Conservation (phyloP, 441 rosid species). For the Pelargonium myrrhifolium region DNA sequence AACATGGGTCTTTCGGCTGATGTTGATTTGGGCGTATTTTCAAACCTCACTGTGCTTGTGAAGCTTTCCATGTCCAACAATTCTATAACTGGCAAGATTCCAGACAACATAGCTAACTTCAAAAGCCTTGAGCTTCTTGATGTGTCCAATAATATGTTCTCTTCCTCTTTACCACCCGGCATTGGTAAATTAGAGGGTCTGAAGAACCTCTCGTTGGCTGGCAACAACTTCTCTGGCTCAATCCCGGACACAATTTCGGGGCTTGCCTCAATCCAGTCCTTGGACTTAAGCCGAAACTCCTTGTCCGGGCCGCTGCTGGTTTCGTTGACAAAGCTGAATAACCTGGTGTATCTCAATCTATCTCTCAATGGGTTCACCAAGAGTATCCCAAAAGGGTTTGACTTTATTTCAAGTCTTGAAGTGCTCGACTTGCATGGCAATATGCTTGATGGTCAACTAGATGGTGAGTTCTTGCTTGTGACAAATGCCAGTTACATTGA, state of each 20-base stretch:
- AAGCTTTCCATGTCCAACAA: slow-evolving; percentile 86
- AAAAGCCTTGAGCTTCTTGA: slow-evolving; percentile 70
- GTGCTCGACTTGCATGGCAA: slow-evolving; percentile 82
- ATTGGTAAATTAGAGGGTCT: slow-evolving; percentile 60
- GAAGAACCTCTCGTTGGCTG: slow-evolving; percentile 66
- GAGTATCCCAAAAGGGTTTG: slow-evolving; percentile 71
- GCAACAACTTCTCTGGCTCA: slow-evolving; percentile 86
- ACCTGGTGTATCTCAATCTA: slow-evolving; percentile 53
- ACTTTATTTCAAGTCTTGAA: slow-evolving; percentile 49
- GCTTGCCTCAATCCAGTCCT: slow-evolving; percentile 55
- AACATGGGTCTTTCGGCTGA: slow-evolving; percentile 71
- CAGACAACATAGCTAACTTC: slow-evolving; percentile 53
- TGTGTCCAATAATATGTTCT: slow-evolving; percentile 68
- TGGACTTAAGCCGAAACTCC: slow-evolving; percentile 81
- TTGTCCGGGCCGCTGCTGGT: slow-evolving; percentile 63
- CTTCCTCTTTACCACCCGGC: slow-evolving; percentile 46
- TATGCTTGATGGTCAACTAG: slow-evolving; percentile 64
- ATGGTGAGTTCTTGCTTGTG: slow-evolving; percentile 67
- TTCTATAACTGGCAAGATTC: slow-evolving; percentile 61
- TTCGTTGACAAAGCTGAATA: slow-evolving; percentile 51
- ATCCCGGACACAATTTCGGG: slow-evolving; percentile 63
- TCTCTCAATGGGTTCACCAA: slow-evolving; percentile 58
- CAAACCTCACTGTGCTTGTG: slow-evolving; percentile 80
- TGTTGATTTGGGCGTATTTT: slow-evolving; percentile 64
- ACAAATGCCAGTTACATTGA: slow-evolving; percentile 77